Conservation (phyloP, 768 basidiomycete species). For the Holtermannia corniformis region DNA sequence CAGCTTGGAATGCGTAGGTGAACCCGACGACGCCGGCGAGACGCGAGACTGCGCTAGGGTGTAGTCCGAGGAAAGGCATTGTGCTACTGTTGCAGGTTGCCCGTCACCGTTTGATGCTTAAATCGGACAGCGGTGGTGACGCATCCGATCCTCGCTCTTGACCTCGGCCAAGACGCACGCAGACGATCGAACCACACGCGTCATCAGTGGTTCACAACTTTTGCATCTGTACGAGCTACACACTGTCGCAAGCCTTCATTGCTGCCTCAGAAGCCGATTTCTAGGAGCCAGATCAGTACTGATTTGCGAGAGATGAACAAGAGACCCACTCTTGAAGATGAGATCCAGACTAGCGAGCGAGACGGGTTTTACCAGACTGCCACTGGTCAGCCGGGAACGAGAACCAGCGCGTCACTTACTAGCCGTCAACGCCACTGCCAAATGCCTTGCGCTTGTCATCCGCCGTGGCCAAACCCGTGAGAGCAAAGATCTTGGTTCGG, state of each 20-base stretch:
- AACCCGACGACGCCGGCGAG: conserved; percentile 33
- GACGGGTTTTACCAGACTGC: conserved; percentile 85
- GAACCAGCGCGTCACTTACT: conserved; percentile 51
- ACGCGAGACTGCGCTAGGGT: conserved; percentile 18
- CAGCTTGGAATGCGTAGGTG: conserved; percentile 30
- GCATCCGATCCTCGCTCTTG: too few species aligned
- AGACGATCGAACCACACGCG: too few species aligned
- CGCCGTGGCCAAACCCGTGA: conserved; percentile 86
- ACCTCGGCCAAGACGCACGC: too few species aligned
- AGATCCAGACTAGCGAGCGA: conserved; percentile 77
- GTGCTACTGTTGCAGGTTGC: not conserved
- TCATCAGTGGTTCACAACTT: not conserved
- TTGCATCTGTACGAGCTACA: not conserved
- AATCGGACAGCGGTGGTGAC: too few species aligned
- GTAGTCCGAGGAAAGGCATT: conserved; percentile 18
- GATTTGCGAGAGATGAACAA: not conserved
- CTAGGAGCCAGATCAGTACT: not conserved
- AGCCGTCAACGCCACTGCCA: conserved; percentile 87
- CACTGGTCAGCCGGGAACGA: not conserved
- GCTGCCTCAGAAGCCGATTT: not conserved
- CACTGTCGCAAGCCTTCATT: not conserved
- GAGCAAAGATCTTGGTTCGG: conserved; percentile 56
- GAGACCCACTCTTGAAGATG: conserved; percentile 31
- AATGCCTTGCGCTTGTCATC: conserved; percentile 89
- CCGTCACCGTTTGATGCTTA: too few species aligned